Percentiles rank a stretch among this genome's conserved stretches.
Evolutionary conservation across 805 yeast species (phyloP).

Genomic region (Candida cerambycidarum): DNA sequence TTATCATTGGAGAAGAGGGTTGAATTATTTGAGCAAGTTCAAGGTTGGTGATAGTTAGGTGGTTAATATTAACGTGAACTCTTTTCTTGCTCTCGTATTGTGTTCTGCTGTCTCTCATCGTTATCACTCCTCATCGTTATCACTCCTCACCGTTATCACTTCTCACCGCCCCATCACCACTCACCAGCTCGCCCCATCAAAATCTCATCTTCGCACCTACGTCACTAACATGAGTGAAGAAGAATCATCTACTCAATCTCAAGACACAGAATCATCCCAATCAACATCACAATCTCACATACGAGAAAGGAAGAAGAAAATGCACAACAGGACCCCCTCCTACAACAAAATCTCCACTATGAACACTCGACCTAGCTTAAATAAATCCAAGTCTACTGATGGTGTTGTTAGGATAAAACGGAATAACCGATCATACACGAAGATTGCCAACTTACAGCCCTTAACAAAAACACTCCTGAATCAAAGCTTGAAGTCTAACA

Average conservation of each 20-base stretch:
- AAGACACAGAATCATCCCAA: not conserved
- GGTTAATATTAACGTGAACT: too few relatives aligned
- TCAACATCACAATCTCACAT: not conserved
- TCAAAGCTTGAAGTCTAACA: conserved; percentile 29
- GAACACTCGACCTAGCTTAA: conserved; percentile 28
- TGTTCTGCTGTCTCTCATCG: too few relatives aligned
- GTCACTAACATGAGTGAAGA: conserved; percentile 1
- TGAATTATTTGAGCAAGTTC: conserved; percentile 37
- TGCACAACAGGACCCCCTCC: conserved; percentile 27
- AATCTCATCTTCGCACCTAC: too few relatives aligned
- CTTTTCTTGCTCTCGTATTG: too few relatives aligned
- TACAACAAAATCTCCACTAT: conserved; percentile 22
- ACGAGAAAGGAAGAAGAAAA: conserved; percentile 9
- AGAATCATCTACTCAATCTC: not conserved
- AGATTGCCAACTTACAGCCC: conserved; percentile 36
- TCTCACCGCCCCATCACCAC: too few relatives aligned
- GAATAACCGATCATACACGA: conserved; percentile 38
- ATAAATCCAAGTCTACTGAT: conserved; percentile 43
- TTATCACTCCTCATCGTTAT: not conserved
- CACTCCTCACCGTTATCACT: too few relatives aligned
- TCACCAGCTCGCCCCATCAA: too few relatives aligned
- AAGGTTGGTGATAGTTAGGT: conserved; percentile 28
- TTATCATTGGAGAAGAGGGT: conserved; percentile 27
- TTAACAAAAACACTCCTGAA: conserved; percentile 34
- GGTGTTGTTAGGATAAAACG: conserved; percentile 31